Percentiles rank a stretch among this genome's conserved stretches.
Evolutionary conservation across 495 filamentous ascomycete species (phyloP).

Genomic region (Aspergillus panamensis): DNA sequence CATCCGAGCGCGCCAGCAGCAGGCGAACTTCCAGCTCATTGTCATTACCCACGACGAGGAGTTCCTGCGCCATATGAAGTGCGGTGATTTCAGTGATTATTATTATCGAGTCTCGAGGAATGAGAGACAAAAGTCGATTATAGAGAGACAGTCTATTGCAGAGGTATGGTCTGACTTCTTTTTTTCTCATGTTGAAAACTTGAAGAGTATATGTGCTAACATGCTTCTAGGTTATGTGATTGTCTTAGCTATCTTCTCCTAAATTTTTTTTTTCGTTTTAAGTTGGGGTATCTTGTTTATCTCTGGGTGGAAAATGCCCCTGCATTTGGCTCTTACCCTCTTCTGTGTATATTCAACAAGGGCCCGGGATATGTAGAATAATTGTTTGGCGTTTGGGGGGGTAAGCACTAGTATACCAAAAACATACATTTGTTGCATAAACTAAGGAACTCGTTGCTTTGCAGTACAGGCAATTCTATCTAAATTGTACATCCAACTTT

Average conservation of each 20-base stretch:
- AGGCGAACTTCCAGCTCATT: constrained; percentile 95
- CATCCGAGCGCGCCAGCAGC: constrained; percentile 75
- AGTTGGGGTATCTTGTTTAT: background rate
- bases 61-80: constrained; percentile 89
- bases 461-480: too few species aligned
- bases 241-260: background rate
- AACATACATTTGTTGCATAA: background rate
- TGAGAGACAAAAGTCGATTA: constrained; percentile 81
- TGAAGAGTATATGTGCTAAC: background rate
- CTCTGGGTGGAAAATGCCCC: background rate
- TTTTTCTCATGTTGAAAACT: background rate
- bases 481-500: too few species aligned
- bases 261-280: background rate
- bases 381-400: background rate
- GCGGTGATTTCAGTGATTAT: constrained; percentile 86
- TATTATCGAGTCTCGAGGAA: constrained; percentile 85
- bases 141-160: constrained; percentile 66
- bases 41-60: constrained; percentile 99
- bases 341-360: background rate
- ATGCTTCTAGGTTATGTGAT: constrained; percentile 22
- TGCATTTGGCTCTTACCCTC: background rate
- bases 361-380: background rate
- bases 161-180: constrained; percentile 42
- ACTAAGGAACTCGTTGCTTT: too few species aligned
- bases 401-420: background rate